A percentile compares a stretch with the other conserved stretches of the same genome.
Evolutionary conservation across 768 basidiomycete species (phyloP).

Genomic region (Imleria badia): DNA sequence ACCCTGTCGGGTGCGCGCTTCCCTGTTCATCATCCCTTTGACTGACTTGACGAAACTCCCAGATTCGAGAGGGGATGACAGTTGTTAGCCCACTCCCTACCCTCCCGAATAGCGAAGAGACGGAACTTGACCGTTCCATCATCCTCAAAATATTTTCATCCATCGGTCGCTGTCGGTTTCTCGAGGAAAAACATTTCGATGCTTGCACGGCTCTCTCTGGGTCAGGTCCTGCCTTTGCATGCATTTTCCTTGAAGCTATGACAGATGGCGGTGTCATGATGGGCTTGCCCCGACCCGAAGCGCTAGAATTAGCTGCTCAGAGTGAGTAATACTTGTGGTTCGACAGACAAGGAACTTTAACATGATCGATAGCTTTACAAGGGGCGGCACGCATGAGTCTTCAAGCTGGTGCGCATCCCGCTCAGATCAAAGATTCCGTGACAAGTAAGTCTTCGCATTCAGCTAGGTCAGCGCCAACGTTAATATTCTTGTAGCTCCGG

Average conservation of each 20-base stretch:
- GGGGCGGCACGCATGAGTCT: slow-evolving; percentile 96
- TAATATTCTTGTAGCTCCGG: slow-evolving; percentile 67
- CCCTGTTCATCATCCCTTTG: neutral
- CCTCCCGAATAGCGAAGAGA: slow-evolving; percentile 36
- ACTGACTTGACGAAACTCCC: neutral
- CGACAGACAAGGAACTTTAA: neutral
- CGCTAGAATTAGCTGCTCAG: slow-evolving; percentile 93
- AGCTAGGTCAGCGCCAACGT: neutral
- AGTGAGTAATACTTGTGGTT: slow-evolving; percentile 48
- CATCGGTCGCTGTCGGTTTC: slow-evolving; percentile 91
- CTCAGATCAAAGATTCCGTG: slow-evolving; percentile 95
- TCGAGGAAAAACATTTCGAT: slow-evolving; percentile 98
- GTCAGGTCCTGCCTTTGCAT: slow-evolving; percentile 95
- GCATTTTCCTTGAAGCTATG: slow-evolving; percentile 97
- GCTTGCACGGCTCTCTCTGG: slow-evolving; percentile 96
- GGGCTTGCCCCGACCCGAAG: slow-evolving; percentile 93
- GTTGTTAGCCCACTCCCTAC: slow-evolving; percentile 75
- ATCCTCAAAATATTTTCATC: slow-evolving; percentile 95
- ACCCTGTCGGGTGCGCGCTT: slow-evolving; percentile 74
- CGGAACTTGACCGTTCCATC: slow-evolving; percentile 65
- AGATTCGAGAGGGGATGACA: slow-evolving; percentile 99
- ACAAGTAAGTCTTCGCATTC: slow-evolving; percentile 64
- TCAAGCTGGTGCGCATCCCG: slow-evolving; percentile 86
- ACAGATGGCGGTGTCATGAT: slow-evolving; percentile 99
- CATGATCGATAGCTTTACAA: slow-evolving; percentile 68